Conservation (phyloP, 2,329 filamentous ascomycete genomes). For the Fusarium austroafricanum region DNA sequence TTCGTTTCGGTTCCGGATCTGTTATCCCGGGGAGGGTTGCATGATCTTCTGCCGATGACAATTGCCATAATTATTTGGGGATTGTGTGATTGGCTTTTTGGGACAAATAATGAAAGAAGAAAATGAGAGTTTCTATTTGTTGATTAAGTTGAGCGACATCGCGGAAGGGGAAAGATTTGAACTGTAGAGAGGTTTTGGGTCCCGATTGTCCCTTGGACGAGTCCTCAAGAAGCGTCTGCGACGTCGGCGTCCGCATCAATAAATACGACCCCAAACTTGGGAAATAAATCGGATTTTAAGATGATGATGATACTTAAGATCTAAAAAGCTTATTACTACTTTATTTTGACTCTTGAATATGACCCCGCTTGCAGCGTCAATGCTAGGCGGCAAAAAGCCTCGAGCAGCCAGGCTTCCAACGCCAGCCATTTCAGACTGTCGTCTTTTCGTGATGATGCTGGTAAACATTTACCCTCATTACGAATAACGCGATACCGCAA, state of each 20-base stretch:
- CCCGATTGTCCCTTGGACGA: fast-evolving
- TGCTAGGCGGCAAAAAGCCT: too few species aligned
- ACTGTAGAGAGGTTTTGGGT: too few species aligned
- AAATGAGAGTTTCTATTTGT: background rate
- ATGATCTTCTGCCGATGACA: conserved; percentile 1
- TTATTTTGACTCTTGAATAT: background rate
- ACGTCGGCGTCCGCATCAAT: too few species aligned
- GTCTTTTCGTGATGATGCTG: too few species aligned
- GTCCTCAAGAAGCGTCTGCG: too few species aligned
- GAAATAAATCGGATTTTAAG: background rate
- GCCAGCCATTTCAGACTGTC: too few species aligned
- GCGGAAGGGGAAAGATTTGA: background rate
- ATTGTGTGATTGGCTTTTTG: background rate
- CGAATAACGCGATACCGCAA: background rate
- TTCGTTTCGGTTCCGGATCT: conserved; percentile 22
- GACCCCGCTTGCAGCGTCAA: too few species aligned
- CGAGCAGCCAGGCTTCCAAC: too few species aligned
- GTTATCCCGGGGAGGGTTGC: background rate
- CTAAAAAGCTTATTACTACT: background rate
- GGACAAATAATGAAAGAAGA: background rate
- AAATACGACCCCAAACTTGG: background rate
- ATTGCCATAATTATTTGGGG: background rate
- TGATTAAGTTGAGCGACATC: too few species aligned
- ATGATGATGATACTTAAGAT: background rate
- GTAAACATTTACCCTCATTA: too few species aligned